These are phyloP conservation scores for Pseudocercospora fijiensis DNA, from an alignment of 2,329 filamentous ascomycete genomes.

Conservation along the genomic window DNA sequence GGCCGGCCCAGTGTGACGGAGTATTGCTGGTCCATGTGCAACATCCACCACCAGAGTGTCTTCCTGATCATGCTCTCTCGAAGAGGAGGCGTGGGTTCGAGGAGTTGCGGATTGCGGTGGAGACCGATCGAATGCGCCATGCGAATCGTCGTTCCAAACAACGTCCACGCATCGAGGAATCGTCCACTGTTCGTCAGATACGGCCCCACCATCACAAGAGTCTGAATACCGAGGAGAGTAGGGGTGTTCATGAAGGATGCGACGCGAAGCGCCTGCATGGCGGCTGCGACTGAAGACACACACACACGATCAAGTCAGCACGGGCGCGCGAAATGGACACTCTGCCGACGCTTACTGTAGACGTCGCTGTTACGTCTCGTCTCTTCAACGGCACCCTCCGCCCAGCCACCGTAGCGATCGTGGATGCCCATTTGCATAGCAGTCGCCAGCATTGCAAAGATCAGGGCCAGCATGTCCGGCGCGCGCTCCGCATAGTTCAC, in stretches of 20 bases:
- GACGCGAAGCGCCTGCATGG: constrained; percentile 52
- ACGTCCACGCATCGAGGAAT: constrained; percentile 52
- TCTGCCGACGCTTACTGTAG: constrained; percentile 43
- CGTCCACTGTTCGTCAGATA: constrained; percentile 52
- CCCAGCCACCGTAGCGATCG: constrained; percentile 45
- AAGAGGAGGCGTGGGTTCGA: constrained; percentile 45
- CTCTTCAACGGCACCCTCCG: constrained; percentile 39
- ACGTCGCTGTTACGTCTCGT: constrained; percentile 44
- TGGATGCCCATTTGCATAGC: constrained; percentile 49
- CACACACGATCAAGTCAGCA: constrained; percentile 11
- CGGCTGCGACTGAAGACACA: constrained; percentile 47
- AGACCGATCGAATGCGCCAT: constrained; percentile 52
- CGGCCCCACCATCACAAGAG: constrained; percentile 50
- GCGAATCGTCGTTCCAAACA: constrained; percentile 52
- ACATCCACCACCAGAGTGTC: constrained; percentile 54
- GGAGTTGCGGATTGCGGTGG: constrained; percentile 50
- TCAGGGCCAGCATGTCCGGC: constrained; percentile 50
- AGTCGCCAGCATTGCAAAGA: constrained; percentile 50
- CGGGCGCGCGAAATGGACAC: not conserved
- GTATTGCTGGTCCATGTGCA: constrained; percentile 54
- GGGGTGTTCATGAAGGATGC: constrained; percentile 52
- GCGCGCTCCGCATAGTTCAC: constrained; percentile 45
- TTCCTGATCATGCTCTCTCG: constrained; percentile 46
- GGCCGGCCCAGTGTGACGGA: constrained; percentile 52
- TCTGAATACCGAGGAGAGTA: constrained; percentile 48